A percentile compares a stretch with the other conserved stretches of the same genome.
Conservation (phyloP, 2,329 filamentous ascomycete species). For the Coniella lustricola region DNA sequence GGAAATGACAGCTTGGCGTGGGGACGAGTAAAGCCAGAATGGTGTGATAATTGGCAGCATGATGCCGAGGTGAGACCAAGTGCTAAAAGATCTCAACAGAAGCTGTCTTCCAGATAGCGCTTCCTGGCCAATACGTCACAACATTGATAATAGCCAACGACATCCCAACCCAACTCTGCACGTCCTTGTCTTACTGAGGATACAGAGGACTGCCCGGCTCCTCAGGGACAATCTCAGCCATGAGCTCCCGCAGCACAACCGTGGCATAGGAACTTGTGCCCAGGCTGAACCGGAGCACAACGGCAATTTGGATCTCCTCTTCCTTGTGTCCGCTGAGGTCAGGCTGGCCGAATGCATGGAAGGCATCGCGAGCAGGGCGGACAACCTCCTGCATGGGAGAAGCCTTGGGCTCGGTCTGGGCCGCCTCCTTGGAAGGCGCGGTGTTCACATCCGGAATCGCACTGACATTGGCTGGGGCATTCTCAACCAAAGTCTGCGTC, state of each 20-base stretch:
- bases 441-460: too few relatives aligned
- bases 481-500: too few relatives aligned
- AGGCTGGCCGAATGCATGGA: conserved; percentile 19
- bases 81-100: too few relatives aligned
- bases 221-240: conserved; percentile 16
- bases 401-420: not conserved
- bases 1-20: too few relatives aligned
- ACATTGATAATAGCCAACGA: too few relatives aligned
- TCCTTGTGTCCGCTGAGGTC: conserved; percentile 17
- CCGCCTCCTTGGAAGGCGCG: not conserved
- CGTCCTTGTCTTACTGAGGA: not conserved
- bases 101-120: too few relatives aligned
- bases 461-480: too few relatives aligned
- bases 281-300: conserved; percentile 30
- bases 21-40: too few relatives aligned
- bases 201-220: conserved; percentile 9
- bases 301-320: conserved; percentile 26
- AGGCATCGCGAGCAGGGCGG: conserved; percentile 3
- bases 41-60: too few relatives aligned
- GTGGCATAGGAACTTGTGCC: conserved; percentile 32
- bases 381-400: not conserved
- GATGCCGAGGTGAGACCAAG: too few relatives aligned
- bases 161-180: not conserved
- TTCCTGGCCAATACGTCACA: too few relatives aligned
- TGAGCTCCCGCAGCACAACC: conserved; percentile 30